Conservation (phyloP, 768 basidiomycete genomes). For the Mrakia gelida region DNA sequence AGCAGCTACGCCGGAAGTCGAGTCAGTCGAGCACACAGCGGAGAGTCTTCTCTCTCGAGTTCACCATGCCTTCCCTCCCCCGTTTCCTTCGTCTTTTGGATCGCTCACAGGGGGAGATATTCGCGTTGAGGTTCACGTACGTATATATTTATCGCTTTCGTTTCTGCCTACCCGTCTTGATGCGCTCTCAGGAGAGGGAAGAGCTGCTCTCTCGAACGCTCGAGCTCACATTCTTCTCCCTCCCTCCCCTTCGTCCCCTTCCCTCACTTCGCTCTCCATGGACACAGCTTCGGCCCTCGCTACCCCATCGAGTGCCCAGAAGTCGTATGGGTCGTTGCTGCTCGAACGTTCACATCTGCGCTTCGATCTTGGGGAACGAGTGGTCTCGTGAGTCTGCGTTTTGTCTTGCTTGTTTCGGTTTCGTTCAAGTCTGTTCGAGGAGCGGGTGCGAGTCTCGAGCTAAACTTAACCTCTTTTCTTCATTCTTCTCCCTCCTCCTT, state of each 20-base stretch:
- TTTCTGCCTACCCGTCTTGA: too few relatives aligned
- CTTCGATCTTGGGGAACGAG: slow-evolving; percentile 80
- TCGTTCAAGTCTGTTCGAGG: too few relatives aligned
- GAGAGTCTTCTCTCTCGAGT: neutral
- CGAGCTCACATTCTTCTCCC: neutral
- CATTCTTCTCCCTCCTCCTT: neutral
- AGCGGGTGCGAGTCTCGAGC: too few relatives aligned
- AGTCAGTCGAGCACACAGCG: neutral
- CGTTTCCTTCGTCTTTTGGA: neutral
- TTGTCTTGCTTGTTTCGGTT: slow-evolving; percentile 51
- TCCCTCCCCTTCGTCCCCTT: too few relatives aligned
- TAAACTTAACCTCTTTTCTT: slow-evolving; percentile 2
- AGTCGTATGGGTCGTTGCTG: slow-evolving; percentile 84
- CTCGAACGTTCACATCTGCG: slow-evolving; percentile 78
- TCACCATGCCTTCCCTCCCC: slow-evolving; percentile 1
- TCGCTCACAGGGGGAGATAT: slow-evolving; percentile 60
- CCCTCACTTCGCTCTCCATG: neutral
- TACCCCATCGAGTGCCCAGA: slow-evolving; percentile 60
- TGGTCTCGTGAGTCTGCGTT: slow-evolving; percentile 57
- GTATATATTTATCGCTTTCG: neutral
- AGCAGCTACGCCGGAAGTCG: slow-evolving; percentile 65
- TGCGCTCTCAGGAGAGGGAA: too few relatives aligned
- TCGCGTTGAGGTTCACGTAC: slow-evolving; percentile 62
- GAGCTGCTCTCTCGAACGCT: neutral
- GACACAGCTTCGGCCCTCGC: slow-evolving; percentile 60